Conservation (phyloP, 371 early-diverging fungal genomes). For the Lichtheimia corymbifera region DNA sequence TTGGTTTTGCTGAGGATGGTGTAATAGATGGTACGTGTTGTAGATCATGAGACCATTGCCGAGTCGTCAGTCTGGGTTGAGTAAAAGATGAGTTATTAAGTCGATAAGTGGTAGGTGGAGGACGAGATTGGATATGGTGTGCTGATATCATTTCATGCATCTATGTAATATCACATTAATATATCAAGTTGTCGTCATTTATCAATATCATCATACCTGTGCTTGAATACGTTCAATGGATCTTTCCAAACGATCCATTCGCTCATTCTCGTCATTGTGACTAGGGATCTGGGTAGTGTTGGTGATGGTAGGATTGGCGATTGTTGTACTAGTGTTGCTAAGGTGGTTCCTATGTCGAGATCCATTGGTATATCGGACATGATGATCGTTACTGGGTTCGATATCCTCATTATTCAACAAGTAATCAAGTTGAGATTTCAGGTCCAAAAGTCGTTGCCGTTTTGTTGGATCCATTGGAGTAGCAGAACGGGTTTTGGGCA, state of each 20-base stretch:
- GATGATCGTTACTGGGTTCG: neutral
- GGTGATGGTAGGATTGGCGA: neutral
- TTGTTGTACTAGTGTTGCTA: neutral
- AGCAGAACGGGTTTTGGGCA: too few species aligned
- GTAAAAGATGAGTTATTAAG: too few species aligned
- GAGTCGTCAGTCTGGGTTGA: neutral
- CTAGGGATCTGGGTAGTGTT: neutral
- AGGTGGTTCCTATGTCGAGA: neutral
- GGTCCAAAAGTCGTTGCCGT: too few species aligned
- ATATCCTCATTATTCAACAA: too few species aligned
- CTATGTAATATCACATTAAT: neutral
- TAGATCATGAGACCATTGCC: neutral
- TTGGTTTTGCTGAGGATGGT: too few species aligned
- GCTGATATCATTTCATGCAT: neutral
- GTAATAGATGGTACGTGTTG: too few species aligned
- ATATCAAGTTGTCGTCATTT: neutral
- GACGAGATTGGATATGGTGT: neutral
- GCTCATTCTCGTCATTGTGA: conserved; percentile 3
- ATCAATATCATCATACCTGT: conserved; percentile 5
- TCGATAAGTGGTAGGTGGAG: too few species aligned
- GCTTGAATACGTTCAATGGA: conserved; percentile 10
- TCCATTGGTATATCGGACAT: neutral
- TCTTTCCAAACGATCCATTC: conserved; percentile 11
- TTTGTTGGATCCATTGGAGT: too few species aligned
- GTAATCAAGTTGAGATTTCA: too few species aligned